A percentile compares a stretch with the other conserved stretches of the same genome.
Conservation (phyloP, 2,329 filamentous ascomycete species). For the Penicillium sp. region DNA sequence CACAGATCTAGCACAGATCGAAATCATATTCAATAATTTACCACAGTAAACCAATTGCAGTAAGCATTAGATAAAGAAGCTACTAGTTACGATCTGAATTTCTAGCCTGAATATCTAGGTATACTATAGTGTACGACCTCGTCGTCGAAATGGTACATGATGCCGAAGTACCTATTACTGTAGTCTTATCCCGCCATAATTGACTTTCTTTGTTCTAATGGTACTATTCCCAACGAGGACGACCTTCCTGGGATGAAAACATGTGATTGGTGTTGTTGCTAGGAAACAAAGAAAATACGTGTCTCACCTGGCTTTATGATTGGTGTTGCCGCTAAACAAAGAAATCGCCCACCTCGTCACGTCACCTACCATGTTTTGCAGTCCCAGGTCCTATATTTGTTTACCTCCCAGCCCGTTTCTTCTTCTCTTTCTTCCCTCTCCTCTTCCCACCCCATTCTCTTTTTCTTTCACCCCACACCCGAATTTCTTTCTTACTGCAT, state of each 20-base stretch:
- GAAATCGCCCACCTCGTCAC: background rate
- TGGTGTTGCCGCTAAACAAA: conserved; percentile 1
- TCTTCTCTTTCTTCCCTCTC: conserved; percentile 1
- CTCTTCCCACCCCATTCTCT: too few species aligned
- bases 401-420: background rate
- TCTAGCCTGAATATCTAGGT: background rate
- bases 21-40: background rate
- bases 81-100: background rate
- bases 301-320: background rate
- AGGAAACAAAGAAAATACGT: conserved; percentile 5
- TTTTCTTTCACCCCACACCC: too few species aligned
- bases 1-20: background rate
- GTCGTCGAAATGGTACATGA: background rate
- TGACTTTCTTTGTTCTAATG: background rate
- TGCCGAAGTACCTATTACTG: background rate
- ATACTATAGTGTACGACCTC: background rate
- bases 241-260: background rate
- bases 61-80: background rate
- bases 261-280: background rate
- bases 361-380: background rate
- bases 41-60: background rate
- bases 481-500: too few species aligned
- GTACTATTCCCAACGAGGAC: background rate
- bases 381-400: background rate
- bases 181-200: background rate